phyloP scores from a whole-genome alignment of 495 filamentous ascomycete genomes.

The Lasiosphaeria ovina region DNA sequence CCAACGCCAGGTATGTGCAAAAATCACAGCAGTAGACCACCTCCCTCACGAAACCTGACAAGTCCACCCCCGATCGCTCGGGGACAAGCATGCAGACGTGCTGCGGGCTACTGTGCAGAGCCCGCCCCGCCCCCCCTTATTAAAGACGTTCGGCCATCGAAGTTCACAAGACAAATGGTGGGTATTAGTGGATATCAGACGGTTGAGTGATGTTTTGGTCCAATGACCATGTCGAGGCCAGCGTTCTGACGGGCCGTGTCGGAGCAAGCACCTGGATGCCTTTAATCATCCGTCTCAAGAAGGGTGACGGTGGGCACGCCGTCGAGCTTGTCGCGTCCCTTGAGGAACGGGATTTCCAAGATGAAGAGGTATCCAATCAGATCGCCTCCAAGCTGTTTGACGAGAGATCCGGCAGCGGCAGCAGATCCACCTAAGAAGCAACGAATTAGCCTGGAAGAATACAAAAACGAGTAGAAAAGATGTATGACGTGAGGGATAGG shows the following conservation, averaged over 20 bases:
- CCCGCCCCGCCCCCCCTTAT: too few species aligned
- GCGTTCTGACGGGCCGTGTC: neutral
- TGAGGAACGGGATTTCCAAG: slow-evolving; percentile 91
- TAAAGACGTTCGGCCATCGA: too few species aligned
- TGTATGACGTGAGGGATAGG: neutral
- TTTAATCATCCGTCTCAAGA: slow-evolving; percentile 48
- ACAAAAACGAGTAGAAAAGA: slow-evolving; percentile 6
- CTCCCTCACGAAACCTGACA: neutral
- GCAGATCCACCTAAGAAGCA: slow-evolving; percentile 75
- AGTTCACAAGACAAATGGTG: too few species aligned
- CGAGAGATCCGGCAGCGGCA: slow-evolving; percentile 78
- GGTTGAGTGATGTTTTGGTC: neutral
- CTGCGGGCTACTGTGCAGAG: neutral
- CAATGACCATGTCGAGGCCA: neutral
- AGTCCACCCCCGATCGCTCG: neutral
- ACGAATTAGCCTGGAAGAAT: neutral
- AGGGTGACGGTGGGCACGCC: slow-evolving; percentile 80
- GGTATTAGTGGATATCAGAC: neutral
- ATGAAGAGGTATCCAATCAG: slow-evolving; percentile 91
- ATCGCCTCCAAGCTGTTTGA: slow-evolving; percentile 78
- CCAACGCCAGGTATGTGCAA: slow-evolving; percentile 9
- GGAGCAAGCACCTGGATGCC: neutral
- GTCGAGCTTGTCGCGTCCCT: slow-evolving; percentile 84
- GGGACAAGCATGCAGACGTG: neutral
- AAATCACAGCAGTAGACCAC: neutral